A percentile compares a stretch with the other conserved stretches of the same genome.
Conservation (phyloP, 306 rosid genomes). For the Citrullus mucosospermus region DNA sequence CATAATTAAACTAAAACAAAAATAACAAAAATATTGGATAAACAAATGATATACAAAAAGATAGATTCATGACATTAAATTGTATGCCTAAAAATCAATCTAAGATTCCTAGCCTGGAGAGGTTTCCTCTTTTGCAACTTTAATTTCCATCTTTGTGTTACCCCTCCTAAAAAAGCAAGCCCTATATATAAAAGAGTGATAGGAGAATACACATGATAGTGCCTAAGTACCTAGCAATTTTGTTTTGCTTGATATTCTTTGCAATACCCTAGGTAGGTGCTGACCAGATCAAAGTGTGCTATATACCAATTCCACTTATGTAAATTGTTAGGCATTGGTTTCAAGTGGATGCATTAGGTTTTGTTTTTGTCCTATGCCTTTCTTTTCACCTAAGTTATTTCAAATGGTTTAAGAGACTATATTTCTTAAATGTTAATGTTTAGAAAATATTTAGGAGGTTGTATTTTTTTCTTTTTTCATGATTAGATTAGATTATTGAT, state of each 20-base stretch:
- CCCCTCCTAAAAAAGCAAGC: background rate
- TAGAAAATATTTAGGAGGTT: too few species aligned
- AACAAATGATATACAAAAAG: background rate
- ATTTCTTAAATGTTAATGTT: too few species aligned
- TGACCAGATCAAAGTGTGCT: background rate
- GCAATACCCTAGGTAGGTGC: background rate
- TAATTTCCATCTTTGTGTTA: background rate
- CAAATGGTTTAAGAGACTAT: too few species aligned
- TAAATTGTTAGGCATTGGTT: background rate
- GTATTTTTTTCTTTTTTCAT: too few species aligned
- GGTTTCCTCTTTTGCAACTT: background rate
- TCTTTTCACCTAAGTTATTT: too few species aligned
- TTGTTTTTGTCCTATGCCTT: too few species aligned
- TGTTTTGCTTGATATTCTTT: background rate
- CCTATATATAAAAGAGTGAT: background rate
- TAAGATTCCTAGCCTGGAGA: background rate
- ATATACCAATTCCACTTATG: background rate
- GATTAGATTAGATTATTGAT: too few species aligned
- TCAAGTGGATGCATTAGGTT: background rate
- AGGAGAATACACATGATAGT: background rate
- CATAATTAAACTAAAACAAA: too few species aligned
- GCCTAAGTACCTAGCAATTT: background rate
- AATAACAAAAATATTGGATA: background rate
- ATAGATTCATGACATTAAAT: background rate
- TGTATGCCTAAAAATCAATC: background rate